A percentile compares a stretch with the other conserved stretches of the same genome.
These are phyloP conservation scores for Penicillium decumbens DNA, from an alignment of 2,329 filamentous ascomycete genomes.

Conservation along the genomic window DNA sequence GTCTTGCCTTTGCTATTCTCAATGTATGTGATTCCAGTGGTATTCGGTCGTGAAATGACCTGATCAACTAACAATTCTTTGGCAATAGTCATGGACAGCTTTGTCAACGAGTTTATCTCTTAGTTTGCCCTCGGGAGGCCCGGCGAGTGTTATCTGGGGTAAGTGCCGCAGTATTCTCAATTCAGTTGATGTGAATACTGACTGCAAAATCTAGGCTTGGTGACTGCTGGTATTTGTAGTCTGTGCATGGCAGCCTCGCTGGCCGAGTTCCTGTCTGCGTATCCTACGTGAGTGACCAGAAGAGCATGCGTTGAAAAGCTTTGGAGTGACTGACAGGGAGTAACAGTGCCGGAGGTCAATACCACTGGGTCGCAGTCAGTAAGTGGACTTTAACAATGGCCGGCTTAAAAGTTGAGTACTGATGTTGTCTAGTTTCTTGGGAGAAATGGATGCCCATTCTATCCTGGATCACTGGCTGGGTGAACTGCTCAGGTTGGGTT, in stretches of 20 bases:
- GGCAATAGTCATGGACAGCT: conserved; percentile 54
- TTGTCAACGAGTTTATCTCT: conserved; percentile 56
- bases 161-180: conserved; percentile 1
- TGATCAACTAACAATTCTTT: conserved; percentile 3
- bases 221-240: conserved; percentile 63
- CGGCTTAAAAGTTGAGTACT: neutral
- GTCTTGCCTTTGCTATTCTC: conserved; percentile 59
- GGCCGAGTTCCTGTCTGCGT: conserved; percentile 66
- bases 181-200: conserved; percentile 1
- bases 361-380: conserved; percentile 64
- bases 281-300: conserved; percentile 43
- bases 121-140: conserved; percentile 65
- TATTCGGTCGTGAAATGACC: neutral
- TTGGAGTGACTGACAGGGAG: conserved; percentile 12
- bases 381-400: conserved; percentile 11
- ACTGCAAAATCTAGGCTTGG: conserved; percentile 34
- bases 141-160: conserved; percentile 71
- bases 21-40: conserved; percentile 39
- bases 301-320: no score
- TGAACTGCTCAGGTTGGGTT: conserved; percentile 65
- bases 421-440: conserved; percentile 48
- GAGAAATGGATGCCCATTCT: conserved; percentile 57
- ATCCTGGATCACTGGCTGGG: conserved; percentile 67
- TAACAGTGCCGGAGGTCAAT: conserved; percentile 55
- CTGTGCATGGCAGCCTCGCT: conserved; percentile 64